Evolutionary conservation across 306 rosid species (phyloP).

Genomic region (Acacia crassicarpa): DNA sequence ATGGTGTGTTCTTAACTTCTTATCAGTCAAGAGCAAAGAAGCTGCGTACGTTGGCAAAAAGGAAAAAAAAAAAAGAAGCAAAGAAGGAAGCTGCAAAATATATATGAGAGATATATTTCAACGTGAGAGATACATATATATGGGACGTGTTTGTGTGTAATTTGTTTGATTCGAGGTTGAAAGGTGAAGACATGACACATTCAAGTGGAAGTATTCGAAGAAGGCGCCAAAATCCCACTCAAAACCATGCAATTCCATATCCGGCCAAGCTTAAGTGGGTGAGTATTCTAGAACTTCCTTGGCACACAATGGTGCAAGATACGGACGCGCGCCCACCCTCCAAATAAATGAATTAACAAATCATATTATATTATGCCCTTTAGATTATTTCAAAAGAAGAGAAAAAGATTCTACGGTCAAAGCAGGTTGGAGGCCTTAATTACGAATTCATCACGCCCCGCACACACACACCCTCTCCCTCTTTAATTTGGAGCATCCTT

Average conservation of each 20-base stretch:
- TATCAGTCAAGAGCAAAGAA: neutral
- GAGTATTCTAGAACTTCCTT: slow-evolving; percentile 44
- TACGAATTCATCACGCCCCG: neutral
- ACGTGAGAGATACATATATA: neutral
- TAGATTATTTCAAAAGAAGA: neutral
- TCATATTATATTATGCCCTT: neutral
- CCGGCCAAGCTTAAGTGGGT: slow-evolving; percentile 36
- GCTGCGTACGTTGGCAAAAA: no score
- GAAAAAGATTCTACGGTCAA: slow-evolving; percentile 21
- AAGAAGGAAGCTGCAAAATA: slow-evolving; percentile 30
- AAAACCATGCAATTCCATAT: slow-evolving; percentile 53
- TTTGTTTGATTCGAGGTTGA: slow-evolving; percentile 42
- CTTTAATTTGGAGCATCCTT: neutral
- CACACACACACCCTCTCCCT: neutral
- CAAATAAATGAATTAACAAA: neutral
- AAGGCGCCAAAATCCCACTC: slow-evolving; percentile 63
- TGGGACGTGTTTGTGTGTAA: slow-evolving; percentile 28
- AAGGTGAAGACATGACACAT: slow-evolving; percentile 26
- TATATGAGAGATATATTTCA: slow-evolving; percentile 6
- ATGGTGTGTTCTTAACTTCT: neutral
- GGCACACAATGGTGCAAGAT: slow-evolving; percentile 12
- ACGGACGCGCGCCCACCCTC: neutral
- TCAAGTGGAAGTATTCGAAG: slow-evolving; percentile 31
- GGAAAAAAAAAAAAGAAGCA: no score
- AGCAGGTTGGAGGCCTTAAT: slow-evolving; percentile 14